These are phyloP conservation scores for Malassezia nana DNA, from an alignment of 1,284 basidiomycete genomes.

Conservation along the genomic window DNA sequence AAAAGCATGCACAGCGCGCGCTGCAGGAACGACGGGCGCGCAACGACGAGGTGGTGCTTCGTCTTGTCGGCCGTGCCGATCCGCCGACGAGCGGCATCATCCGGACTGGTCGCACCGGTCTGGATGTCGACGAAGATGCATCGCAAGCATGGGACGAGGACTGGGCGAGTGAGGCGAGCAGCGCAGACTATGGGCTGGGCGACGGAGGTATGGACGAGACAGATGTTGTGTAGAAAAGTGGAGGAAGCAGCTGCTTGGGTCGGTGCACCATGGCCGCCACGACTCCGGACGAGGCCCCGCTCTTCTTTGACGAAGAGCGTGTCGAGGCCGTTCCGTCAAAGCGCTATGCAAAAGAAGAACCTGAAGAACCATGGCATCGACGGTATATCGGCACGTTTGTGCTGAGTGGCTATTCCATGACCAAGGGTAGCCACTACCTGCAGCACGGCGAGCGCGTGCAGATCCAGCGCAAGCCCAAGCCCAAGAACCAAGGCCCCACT, in stretches of 20 bases:
- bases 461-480: slow-evolving; percentile 33
- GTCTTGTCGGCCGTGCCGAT: not conserved
- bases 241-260: not conserved
- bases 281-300: slow-evolving; percentile 3
- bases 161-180: slow-evolving; percentile 24
- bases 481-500: not conserved
- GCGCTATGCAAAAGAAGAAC: not conserved
- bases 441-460: slow-evolving; percentile 33
- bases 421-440: slow-evolving; percentile 36
- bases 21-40: not conserved
- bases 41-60: not conserved
- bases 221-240: slow-evolving; percentile 17
- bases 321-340: not conserved
- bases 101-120: not conserved
- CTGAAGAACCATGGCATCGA: slow-evolving; percentile 8
- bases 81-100: not conserved
- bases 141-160: slow-evolving; percentile 15
- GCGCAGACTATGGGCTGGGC: slow-evolving; percentile 22
- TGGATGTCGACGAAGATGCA: slow-evolving; percentile 8
- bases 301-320: slow-evolving; percentile 14
- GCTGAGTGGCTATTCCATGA: slow-evolving; percentile 39
- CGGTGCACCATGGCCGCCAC: not conserved
- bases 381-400: slow-evolving; percentile 41
- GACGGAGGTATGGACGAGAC: slow-evolving; percentile 21
- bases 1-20: not conserved